Base-by-base conservation (phyloP, 2,329 filamentous ascomycete species). In the Penicillium rolfsii region DNA sequence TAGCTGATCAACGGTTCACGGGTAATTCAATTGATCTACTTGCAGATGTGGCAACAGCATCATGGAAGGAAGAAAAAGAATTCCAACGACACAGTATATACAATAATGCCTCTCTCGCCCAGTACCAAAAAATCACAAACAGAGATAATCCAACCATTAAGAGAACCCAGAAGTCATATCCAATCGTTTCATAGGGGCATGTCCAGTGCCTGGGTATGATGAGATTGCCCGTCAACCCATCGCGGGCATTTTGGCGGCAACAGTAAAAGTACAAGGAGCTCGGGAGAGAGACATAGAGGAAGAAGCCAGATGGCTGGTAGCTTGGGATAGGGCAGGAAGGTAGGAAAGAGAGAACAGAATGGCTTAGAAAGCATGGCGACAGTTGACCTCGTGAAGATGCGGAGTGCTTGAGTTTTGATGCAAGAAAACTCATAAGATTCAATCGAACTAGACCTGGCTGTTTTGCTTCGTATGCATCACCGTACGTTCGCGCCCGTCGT, bases 401-500 rank as follows among this genome's bases (percentile, higher is more conserved):
- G n/a, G 57, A 61, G 45, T 48, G 61, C 57, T 61, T 62, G 56
- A 59, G 24, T 60, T 58, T 33, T 8, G 24, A 4, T 24, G 14
- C 24, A 26, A 24, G 57, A 60, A 50, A 58, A 14, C 45, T 49
- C 50, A 14, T 30, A 35, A 14, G 40, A 48, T 55, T 55, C 48
- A 22, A 54, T 35, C 43, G 52, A 52, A 62, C 66, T 59, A 69
- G 58, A 62, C 67, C 56, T 74, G 71, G 56, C 73, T 72, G 48
- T 72, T 69, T 59, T 74, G 77, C 55, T 73, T 71, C 43, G 70
- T 68, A 28, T 71, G 71, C 46, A 68, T 64, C 28, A 65, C 66
- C 7, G 71, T 66, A 19, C 65, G 67, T 50, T 69, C 64, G 33
- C 67, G 61, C 49, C 71, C 68, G 28, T 71, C 68, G 45, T 67